phyloP scores from a whole-genome alignment of 2,329 filamentous ascomycete genomes.

The Colletotrichum sp. region DNA sequence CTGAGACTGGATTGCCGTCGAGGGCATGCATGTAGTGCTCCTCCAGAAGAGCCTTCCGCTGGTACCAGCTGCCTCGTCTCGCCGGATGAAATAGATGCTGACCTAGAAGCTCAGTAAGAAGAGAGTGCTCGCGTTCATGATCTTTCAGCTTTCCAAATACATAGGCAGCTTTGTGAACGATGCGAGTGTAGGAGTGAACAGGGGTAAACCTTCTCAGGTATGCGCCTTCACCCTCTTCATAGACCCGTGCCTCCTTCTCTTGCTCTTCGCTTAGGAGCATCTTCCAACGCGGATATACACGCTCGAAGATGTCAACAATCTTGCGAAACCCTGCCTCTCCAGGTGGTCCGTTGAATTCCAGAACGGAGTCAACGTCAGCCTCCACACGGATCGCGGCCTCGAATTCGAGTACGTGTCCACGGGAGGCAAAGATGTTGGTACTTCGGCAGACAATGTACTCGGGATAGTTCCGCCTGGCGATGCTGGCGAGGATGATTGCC shows the following conservation, averaged over 20 bases:
- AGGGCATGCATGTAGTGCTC: conserved; percentile 89
- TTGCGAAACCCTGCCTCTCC: conserved; percentile 68
- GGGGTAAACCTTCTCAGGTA: conserved; percentile 91
- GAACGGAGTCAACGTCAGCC: conserved; percentile 77
- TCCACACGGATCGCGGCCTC: conserved; percentile 86
- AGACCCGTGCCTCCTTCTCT: conserved; percentile 76
- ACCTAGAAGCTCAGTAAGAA: conserved; percentile 76
- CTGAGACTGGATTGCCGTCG: conserved; percentile 43
- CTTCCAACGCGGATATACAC: conserved; percentile 83
- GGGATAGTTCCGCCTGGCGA: conserved; percentile 86
- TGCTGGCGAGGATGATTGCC: conserved; percentile 91
- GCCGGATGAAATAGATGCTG: conserved; percentile 87
- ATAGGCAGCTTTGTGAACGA: conserved; percentile 85
- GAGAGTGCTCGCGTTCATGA: conserved; percentile 75
- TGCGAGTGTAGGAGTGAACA: conserved; percentile 90
- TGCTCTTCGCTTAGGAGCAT: conserved; percentile 74
- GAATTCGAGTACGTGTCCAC: conserved; percentile 81
- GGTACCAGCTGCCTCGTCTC: conserved; percentile 90
- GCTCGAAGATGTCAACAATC: conserved; percentile 75
- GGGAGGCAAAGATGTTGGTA: conserved; percentile 83
- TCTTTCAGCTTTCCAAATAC: conserved; percentile 84
- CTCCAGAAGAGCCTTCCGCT: conserved; percentile 90
- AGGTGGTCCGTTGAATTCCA: conserved; percentile 79
- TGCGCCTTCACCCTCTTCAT: conserved; percentile 82
- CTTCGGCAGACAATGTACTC: conserved; percentile 90